These are phyloP conservation scores for Amphibolis antarctica DNA, from an alignment of 106 monocot genomes.

Conservation along the genomic window DNA sequence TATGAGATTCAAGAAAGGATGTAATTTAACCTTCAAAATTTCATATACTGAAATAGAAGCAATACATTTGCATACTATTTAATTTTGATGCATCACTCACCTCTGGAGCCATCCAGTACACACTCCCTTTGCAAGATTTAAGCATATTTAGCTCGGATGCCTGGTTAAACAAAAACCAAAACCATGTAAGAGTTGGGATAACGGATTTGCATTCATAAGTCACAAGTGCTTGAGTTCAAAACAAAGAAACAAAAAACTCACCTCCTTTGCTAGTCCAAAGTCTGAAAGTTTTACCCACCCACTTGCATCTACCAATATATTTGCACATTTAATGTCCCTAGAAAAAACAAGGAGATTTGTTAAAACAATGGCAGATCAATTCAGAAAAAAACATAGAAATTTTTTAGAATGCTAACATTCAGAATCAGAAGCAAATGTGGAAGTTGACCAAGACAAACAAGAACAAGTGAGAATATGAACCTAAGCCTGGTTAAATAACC, in stretches of 20 bases:
- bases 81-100: slow-evolving; percentile 15
- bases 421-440: too few species aligned
- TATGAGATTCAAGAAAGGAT: too few species aligned
- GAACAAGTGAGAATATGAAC: too few species aligned
- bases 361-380: too few species aligned
- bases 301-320: slow-evolving; percentile 87
- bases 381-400: too few species aligned
- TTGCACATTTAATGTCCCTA: slow-evolving; percentile 44
- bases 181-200: neutral
- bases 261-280: slow-evolving; percentile 98
- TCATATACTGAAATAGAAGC: too few species aligned
- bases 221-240: neutral
- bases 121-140: slow-evolving; percentile 95
- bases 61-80: too few species aligned
- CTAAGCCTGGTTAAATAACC: too few species aligned
- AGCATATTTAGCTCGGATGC: slow-evolving; percentile 48
- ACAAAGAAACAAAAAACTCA: slow-evolving; percentile 16
- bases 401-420: too few species aligned
- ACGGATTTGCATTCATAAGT: neutral
- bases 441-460: too few species aligned
- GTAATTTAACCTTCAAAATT: too few species aligned
- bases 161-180: slow-evolving; percentile 22
- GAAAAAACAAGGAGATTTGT: too few species aligned
- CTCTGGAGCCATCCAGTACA: slow-evolving; percentile 99
- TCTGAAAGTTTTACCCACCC: slow-evolving; percentile 94